Percentiles rank a stretch among this genome's conserved stretches.
Conservation (phyloP, 1,284 basidiomycete species). For the Polyporus tsugae region DNA sequence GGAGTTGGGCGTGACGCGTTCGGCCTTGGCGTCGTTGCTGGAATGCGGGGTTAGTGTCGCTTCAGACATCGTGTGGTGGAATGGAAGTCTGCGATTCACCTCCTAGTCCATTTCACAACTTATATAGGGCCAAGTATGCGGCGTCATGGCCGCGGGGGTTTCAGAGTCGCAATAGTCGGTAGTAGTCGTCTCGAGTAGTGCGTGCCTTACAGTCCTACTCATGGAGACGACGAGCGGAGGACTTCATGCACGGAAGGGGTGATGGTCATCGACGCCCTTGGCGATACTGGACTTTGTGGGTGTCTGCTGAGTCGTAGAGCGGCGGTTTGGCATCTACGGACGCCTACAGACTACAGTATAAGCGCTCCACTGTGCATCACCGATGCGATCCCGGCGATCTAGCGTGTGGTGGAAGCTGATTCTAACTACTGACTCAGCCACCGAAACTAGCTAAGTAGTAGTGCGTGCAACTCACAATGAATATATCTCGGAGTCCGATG, state of each 20-base stretch:
- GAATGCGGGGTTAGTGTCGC: not conserved
- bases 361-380: not conserved
- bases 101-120: not conserved
- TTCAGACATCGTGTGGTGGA: not conserved
- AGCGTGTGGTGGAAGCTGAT: not conserved
- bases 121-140: not conserved
- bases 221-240: not conserved
- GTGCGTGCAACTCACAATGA: not conserved
- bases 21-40: not conserved
- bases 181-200: not conserved
- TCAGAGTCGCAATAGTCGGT: not conserved
- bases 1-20: not conserved
- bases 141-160: not conserved
- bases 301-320: not conserved
- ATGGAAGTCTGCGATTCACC: not conserved
- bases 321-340: not conserved
- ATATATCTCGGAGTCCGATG: not conserved
- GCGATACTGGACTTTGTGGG: not conserved
- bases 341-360: not conserved
- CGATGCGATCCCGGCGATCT: not conserved
- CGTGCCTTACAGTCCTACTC: not conserved
- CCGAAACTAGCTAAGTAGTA: not conserved
- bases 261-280: not conserved
- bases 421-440: not conserved
- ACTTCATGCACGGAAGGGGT: not conserved